These are phyloP conservation scores for Schizophyllum amplum DNA, from an alignment of 1,284 basidiomycete genomes.

Conservation along the genomic window DNA sequence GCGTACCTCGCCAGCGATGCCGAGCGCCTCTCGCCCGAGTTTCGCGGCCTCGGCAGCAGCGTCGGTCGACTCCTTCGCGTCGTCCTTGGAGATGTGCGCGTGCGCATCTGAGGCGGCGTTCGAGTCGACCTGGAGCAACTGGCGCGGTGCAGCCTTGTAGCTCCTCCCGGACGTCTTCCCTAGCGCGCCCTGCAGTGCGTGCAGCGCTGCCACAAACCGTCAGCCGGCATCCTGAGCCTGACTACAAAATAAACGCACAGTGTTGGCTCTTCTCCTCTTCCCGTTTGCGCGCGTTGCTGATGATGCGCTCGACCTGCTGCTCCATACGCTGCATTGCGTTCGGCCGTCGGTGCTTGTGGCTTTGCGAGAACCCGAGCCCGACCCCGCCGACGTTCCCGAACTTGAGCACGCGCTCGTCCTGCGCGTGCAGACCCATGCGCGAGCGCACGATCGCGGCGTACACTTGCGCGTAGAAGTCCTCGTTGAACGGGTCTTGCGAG, in stretches of 20 bases:
- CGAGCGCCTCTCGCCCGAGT: conserved; percentile 60
- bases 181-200: conserved; percentile 89
- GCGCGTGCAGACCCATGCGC: conserved; percentile 61
- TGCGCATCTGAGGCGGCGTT: conserved; percentile 49
- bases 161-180: conserved; percentile 90
- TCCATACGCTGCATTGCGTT: conserved; percentile 98
- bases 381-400: conserved; percentile 77
- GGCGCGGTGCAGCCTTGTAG: conserved; percentile 92
- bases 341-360: conserved; percentile 64
- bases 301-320: conserved; percentile 93
- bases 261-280: conserved; percentile 74
- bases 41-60: conserved; percentile 66
- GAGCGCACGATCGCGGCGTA: conserved; percentile 79
- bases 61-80: conserved; percentile 29
- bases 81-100: conserved; percentile 50
- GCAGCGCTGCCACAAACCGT: conserved; percentile 39
- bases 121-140: conserved; percentile 79
- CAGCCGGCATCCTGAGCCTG: neutral
- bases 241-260: conserved; percentile 35
- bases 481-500: conserved; percentile 88
- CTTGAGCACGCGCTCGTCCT: conserved; percentile 74
- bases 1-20: conserved; percentile 19
- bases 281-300: conserved; percentile 83
- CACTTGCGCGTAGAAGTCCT: conserved; percentile 98
- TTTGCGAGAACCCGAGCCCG: conserved; percentile 68